A percentile compares a stretch with the other conserved stretches of the same genome.
Evolutionary conservation across 768 basidiomycete genomes (phyloP).

Genomic region (Cantharellus cinnabarinus): DNA sequence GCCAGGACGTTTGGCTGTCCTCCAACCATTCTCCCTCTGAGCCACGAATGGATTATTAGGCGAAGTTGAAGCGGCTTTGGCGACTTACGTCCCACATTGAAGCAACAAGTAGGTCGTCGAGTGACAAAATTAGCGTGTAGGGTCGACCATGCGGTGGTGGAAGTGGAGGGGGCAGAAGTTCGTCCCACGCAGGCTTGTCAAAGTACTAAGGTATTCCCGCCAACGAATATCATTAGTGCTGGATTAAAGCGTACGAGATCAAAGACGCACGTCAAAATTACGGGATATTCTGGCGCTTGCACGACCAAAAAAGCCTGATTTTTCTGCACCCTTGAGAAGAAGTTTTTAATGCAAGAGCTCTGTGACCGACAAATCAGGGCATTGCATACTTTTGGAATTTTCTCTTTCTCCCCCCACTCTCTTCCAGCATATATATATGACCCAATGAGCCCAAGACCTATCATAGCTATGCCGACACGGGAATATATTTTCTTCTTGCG

Average conservation of each 20-base stretch:
- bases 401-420: constrained; percentile 58
- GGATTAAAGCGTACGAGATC: not conserved
- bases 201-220: constrained; percentile 39
- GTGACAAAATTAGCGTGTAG: constrained; percentile 75
- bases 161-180: constrained; percentile 72
- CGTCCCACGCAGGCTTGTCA: constrained; percentile 83
- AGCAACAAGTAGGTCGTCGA: constrained; percentile 81
- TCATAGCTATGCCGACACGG: constrained; percentile 30
- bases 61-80: not conserved
- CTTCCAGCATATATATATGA: constrained; percentile 49
- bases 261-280: constrained; percentile 10
- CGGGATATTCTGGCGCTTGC: constrained; percentile 9
- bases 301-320: not conserved
- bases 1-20: constrained; percentile 92
- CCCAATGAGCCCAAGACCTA: constrained; percentile 35
- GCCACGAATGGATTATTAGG: not conserved
- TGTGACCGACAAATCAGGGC: constrained; percentile 8
- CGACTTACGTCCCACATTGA: constrained; percentile 87
- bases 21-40: constrained; percentile 85
- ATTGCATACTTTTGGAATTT: constrained; percentile 36
- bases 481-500: constrained; percentile 37
- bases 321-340: not conserved
- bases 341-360: constrained; percentile 9
- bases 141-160: constrained; percentile 71
- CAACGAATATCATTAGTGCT: not conserved